Percentiles rank a stretch among this genome's conserved stretches.
phyloP scores from a whole-genome alignment of 2,329 filamentous ascomycete species.

The Zymoseptoria brevis region DNA sequence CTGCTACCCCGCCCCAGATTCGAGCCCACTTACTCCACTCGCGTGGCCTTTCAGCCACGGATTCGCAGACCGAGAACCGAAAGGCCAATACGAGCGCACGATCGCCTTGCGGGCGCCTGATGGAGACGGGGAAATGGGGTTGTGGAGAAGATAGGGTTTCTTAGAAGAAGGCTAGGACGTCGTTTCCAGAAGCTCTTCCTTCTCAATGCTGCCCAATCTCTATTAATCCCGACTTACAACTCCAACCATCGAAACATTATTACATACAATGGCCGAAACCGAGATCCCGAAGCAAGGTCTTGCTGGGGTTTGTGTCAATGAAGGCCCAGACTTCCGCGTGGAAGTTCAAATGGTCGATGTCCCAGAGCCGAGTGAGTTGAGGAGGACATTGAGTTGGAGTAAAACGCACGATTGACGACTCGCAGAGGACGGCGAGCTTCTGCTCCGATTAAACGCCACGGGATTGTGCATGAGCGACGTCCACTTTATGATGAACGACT shows the following conservation, averaged over 20 bases:
- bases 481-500: constrained; percentile 54
- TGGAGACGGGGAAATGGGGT: background rate
- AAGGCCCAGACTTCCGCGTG: constrained; percentile 43
- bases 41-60: background rate
- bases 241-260: background rate
- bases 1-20: background rate
- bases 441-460: constrained; percentile 51
- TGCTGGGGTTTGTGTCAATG: constrained; percentile 44
- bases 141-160: background rate
- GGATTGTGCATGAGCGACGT: constrained; percentile 52
- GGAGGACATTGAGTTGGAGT: background rate
- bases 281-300: constrained; percentile 45
- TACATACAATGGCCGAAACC: constrained; percentile 12
- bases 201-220: background rate
- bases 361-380: constrained; percentile 38
- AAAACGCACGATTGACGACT: background rate
- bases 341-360: constrained; percentile 43
- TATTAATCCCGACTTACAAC: background rate
- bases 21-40: background rate
- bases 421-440: constrained; percentile 40
- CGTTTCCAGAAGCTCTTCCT: background rate
- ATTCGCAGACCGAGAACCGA: background rate
- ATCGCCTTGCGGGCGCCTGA: background rate
- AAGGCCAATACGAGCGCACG: background rate
- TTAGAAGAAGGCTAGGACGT: background rate